Conservation (phyloP, 805 yeast genomes). For the Saccharomycopsis selenospora region DNA sequence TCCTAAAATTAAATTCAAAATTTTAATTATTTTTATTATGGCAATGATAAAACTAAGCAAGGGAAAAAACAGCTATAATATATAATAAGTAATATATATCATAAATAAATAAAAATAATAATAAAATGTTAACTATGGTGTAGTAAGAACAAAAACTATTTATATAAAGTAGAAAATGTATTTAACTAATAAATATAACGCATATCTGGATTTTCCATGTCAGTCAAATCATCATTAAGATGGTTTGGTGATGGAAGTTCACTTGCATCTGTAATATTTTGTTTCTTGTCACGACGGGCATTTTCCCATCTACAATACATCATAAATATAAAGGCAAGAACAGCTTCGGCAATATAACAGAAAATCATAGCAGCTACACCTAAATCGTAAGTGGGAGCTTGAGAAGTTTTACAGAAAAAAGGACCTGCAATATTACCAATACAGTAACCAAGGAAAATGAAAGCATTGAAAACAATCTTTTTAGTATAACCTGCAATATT, state of each 20-base stretch:
- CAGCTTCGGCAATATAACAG: slow-evolving; percentile 8
- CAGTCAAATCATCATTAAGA: slow-evolving; percentile 52
- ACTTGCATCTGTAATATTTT: slow-evolving; percentile 26
- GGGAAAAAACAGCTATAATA: background rate
- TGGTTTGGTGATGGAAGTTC: slow-evolving; percentile 26
- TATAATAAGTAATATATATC: background rate
- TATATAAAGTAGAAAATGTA: slow-evolving; percentile 7
- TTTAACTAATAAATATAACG: slow-evolving; percentile 40
- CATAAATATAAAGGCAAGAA: slow-evolving; percentile 3
- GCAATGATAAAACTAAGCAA: background rate
- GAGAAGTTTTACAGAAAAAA: slow-evolving; percentile 37
- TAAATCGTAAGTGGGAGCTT: slow-evolving; percentile 38
- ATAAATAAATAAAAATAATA: background rate
- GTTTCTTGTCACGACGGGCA: slow-evolving; percentile 37
- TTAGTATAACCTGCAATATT: slow-evolving; percentile 54
- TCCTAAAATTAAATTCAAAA: background rate
- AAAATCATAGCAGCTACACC: slow-evolving; percentile 36
- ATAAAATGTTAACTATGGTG: too few species aligned
- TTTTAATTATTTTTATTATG: background rate
- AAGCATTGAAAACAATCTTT: slow-evolving; percentile 40
- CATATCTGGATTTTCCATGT: slow-evolving; percentile 48
- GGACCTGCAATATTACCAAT: slow-evolving; percentile 53
- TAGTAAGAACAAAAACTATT: too few species aligned
- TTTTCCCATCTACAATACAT: slow-evolving; percentile 40
- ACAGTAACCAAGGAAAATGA: slow-evolving; percentile 42